phyloP scores from a whole-genome alignment of 2,329 filamentous ascomycete species.

The Davidsoniella eucalypti region DNA sequence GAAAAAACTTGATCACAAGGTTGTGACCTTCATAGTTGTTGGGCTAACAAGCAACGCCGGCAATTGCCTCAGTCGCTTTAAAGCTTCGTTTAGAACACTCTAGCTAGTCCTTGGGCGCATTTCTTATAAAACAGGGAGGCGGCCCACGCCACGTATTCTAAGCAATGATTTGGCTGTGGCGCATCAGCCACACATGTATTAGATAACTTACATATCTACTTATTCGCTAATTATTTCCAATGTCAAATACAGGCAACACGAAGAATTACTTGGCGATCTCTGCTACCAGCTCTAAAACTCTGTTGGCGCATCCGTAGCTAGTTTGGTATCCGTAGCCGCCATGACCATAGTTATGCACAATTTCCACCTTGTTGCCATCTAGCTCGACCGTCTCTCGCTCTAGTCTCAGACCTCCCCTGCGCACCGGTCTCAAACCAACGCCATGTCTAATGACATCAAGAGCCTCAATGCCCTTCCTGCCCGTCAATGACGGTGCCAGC shows the following conservation, averaged over 20 bases:
- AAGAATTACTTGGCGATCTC: conserved; percentile 27
- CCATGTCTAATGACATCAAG: conserved; percentile 65
- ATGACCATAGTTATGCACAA: conserved; percentile 74
- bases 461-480: conserved; percentile 51
- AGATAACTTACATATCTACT: neutral
- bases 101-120: too few relatives aligned
- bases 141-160: neutral
- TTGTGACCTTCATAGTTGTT: too few relatives aligned
- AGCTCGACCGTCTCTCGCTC: conserved; percentile 42
- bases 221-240: neutral
- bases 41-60: too few relatives aligned
- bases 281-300: conserved; percentile 48
- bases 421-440: conserved; percentile 63
- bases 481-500: conserved; percentile 45
- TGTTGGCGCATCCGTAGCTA: conserved; percentile 53
- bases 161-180: too few relatives aligned
- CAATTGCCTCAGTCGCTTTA: too few relatives aligned
- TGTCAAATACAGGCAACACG: neutral
- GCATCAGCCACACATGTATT: neutral
- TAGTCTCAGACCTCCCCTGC: conserved; percentile 56
- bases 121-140: too few relatives aligned
- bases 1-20: too few relatives aligned
- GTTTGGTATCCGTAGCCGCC: conserved; percentile 61
- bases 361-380: conserved; percentile 44
- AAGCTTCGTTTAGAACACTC: too few relatives aligned